Evolutionary conservation across 495 filamentous ascomycete genomes (phyloP).

Genomic region (Neurospora sp.): DNA sequence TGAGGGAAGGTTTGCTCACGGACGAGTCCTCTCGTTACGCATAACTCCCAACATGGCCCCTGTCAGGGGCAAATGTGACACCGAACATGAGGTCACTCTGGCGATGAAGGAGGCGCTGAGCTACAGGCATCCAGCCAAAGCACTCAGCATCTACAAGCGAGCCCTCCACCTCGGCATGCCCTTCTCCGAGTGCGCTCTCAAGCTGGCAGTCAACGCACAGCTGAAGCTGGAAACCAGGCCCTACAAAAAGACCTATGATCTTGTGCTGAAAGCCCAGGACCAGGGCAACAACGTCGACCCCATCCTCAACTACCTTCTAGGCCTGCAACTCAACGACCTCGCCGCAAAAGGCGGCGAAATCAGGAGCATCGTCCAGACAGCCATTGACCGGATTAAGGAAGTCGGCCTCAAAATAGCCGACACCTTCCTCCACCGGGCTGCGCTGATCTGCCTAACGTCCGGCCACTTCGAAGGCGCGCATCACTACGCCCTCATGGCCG

Average conservation of each 20-base stretch:
- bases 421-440: conserved; percentile 28
- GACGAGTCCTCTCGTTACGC: conserved; percentile 11
- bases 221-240: conserved; percentile 12
- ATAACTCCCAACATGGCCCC: conserved; percentile 11
- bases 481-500: conserved; percentile 23
- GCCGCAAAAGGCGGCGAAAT: background rate
- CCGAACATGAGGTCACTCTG: conserved; percentile 19
- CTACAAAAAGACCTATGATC: conserved; percentile 11
- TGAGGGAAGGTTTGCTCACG: conserved; percentile 9
- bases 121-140: conserved; percentile 8
- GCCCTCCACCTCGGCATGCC: conserved; percentile 22
- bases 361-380: background rate
- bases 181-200: conserved; percentile 19
- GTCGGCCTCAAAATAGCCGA: conserved; percentile 16
- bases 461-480: conserved; percentile 24
- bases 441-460: conserved; percentile 18
- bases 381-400: conserved; percentile 7
- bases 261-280: conserved; percentile 23
- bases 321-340: conserved; percentile 11
- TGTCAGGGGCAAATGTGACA: conserved; percentile 12
- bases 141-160: conserved; percentile 27
- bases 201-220: conserved; percentile 30
- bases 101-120: conserved; percentile 28
- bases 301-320: conserved; percentile 23
- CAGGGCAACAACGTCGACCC: conserved; percentile 23